Conservation (phyloP, 306 rosid species). For the Ormosia semicastrata region DNA sequence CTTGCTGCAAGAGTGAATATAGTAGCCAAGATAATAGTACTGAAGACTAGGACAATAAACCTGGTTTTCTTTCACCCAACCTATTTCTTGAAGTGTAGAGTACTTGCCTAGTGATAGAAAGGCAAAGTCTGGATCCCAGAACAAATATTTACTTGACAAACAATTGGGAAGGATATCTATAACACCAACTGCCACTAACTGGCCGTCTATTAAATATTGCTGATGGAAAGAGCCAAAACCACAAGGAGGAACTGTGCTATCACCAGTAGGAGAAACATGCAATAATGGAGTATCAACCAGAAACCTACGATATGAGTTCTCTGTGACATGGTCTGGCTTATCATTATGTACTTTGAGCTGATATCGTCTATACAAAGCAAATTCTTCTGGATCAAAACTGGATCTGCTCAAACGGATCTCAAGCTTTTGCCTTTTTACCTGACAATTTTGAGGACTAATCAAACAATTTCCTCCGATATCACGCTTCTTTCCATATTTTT, state of each 20-base stretch:
- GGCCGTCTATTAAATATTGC: slow-evolving; percentile 80
- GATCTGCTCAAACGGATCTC: slow-evolving; percentile 77
- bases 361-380: slow-evolving; percentile 63
- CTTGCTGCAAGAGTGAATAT: slow-evolving; percentile 88
- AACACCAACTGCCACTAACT: slow-evolving; percentile 94
- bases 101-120: slow-evolving; percentile 93
- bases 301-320: slow-evolving; percentile 71
- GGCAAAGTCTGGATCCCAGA: slow-evolving; percentile 98
- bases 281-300: slow-evolving; percentile 83
- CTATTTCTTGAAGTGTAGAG: slow-evolving; percentile 85
- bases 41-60: slow-evolving; percentile 69
- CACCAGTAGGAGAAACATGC: slow-evolving; percentile 61
- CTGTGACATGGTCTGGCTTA: slow-evolving; percentile 59
- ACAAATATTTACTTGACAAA: slow-evolving; percentile 92
- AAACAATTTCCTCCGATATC: slow-evolving; percentile 39
- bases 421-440: slow-evolving; percentile 51
- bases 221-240: slow-evolving; percentile 99
- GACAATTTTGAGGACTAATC: slow-evolving; percentile 34
- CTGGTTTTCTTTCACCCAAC: slow-evolving; percentile 91
- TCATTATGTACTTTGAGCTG: slow-evolving; percentile 85
- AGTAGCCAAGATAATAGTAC: slow-evolving; percentile 93
- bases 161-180: slow-evolving; percentile 91
- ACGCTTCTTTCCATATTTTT: slow-evolving; percentile 35
- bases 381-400: slow-evolving; percentile 82
- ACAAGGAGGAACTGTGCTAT: slow-evolving; percentile 75